These are phyloP conservation scores for Proteromonas lacertae DNA, from an alignment of 352 stramenopile species.

Conservation along the genomic window DNA sequence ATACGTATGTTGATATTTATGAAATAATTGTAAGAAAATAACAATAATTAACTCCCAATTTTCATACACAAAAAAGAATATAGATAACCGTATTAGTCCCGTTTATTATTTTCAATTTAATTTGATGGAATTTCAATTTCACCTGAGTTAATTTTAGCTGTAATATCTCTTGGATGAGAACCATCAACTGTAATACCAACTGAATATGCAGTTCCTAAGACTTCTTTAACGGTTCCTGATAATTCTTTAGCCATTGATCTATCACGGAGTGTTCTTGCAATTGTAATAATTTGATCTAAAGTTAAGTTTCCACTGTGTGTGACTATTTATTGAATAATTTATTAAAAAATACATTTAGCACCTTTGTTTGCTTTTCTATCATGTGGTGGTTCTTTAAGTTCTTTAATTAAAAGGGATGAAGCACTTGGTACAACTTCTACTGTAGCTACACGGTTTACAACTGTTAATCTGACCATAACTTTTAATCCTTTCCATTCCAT, in stretches of 20 bases:
- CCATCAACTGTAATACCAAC: constrained; percentile 97
- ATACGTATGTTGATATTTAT: too few species aligned
- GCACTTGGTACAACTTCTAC: constrained; percentile 72
- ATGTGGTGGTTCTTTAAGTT: constrained; percentile 89
- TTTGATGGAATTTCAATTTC: constrained; percentile 85
- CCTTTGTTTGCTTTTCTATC: constrained; percentile 95
- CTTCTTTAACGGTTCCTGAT: constrained; percentile 91
- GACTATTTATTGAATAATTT: too few species aligned
- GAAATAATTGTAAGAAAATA: too few species aligned
- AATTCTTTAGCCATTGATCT: constrained; percentile 81
- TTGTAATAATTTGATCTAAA: constrained; percentile 89
- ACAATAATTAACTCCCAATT: too few species aligned
- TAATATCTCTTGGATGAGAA: constrained; percentile 74
- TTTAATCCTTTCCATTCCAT: constrained; percentile 98
- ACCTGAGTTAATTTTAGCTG: constrained; percentile 68
- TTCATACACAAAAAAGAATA: too few species aligned
- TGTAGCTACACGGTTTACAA: constrained; percentile 78
- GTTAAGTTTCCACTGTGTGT: constrained; percentile 99
- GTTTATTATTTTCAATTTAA: constrained; percentile 26
- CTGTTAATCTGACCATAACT: constrained; percentile 97
- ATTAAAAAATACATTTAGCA: too few species aligned
- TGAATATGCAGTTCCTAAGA: constrained; percentile 86
- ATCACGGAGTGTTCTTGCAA: constrained; percentile 81
- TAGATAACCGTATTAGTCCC: too few species aligned
- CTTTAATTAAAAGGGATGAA: constrained; percentile 95